Percentiles rank a stretch among this genome's conserved stretches.
phyloP scores from a whole-genome alignment of 2,329 filamentous ascomycete species.

The Zymoseptoria tritici region DNA sequence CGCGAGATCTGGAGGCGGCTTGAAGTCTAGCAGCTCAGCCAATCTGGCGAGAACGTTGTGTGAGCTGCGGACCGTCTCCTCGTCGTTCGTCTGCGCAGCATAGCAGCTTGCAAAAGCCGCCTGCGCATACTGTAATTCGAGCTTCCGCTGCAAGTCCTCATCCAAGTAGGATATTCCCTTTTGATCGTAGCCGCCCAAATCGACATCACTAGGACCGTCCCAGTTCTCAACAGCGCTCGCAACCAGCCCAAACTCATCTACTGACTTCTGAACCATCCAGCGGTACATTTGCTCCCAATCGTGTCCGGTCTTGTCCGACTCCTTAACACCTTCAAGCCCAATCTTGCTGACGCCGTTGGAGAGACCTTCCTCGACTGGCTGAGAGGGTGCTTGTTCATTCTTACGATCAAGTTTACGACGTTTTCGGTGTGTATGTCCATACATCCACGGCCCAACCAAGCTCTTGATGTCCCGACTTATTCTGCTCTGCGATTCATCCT shows the following conservation, averaged over 20 bases:
- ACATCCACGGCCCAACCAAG: slow-evolving; percentile 66
- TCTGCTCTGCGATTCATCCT: slow-evolving; percentile 17
- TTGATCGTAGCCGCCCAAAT: slow-evolving; percentile 51
- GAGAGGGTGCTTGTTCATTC: background rate
- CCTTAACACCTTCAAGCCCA: slow-evolving; percentile 19
- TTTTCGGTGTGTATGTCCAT: slow-evolving; percentile 55
- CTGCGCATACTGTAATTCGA: slow-evolving; percentile 59
- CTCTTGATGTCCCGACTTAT: slow-evolving; percentile 59
- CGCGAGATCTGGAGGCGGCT: slow-evolving; percentile 45
- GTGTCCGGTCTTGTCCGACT: slow-evolving; percentile 38
- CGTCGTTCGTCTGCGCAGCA: slow-evolving; percentile 52
- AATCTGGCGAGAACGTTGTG: slow-evolving; percentile 56
- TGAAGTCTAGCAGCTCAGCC: slow-evolving; percentile 52
- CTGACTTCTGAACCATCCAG: slow-evolving; percentile 58
- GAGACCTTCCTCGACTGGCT: slow-evolving; percentile 4
- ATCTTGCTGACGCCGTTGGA: slow-evolving; percentile 19
- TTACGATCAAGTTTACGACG: slow-evolving; percentile 26
- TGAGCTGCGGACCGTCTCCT: slow-evolving; percentile 52
- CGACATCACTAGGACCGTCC: slow-evolving; percentile 64
- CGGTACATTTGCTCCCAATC: slow-evolving; percentile 64
- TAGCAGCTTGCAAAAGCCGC: slow-evolving; percentile 62
- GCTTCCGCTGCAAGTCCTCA: slow-evolving; percentile 51
- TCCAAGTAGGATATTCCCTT: slow-evolving; percentile 49
- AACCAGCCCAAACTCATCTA: slow-evolving; percentile 54
- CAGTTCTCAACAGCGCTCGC: slow-evolving; percentile 60